Percentiles rank a stretch among this genome's conserved stretches.
Evolutionary conservation across 495 filamentous ascomycete species (phyloP).

Genomic region (Cercophora newfieldiana): DNA sequence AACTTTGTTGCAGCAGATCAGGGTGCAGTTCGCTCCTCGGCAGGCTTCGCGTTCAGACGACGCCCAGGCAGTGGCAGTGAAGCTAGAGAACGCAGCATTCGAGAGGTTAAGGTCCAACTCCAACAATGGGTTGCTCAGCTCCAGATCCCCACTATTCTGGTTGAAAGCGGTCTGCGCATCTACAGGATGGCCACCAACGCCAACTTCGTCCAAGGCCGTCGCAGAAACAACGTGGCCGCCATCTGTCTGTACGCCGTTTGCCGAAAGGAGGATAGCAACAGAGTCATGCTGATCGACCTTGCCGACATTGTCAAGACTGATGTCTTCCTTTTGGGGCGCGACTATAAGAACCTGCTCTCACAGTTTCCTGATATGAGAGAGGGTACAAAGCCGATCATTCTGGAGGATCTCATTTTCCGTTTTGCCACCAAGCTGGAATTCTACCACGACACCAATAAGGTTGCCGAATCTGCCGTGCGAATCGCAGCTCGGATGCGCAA

Average conservation of each 20-base stretch:
- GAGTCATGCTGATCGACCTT: constrained; percentile 90
- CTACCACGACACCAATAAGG: constrained; percentile 68
- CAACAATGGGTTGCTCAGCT: constrained; percentile 47
- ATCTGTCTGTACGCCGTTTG: constrained; percentile 87
- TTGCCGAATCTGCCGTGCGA: constrained; percentile 80
- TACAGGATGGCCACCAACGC: constrained; percentile 75
- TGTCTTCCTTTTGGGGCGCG: constrained; percentile 85
- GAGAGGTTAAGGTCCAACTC: constrained; percentile 54
- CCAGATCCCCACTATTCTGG: constrained; percentile 58
- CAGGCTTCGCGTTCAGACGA: constrained; percentile 40
- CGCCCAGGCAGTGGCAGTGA: constrained; percentile 43
- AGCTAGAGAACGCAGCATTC: constrained; percentile 68
- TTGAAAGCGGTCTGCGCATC: constrained; percentile 63
- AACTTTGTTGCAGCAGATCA: constrained; percentile 82
- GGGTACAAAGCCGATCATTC: constrained; percentile 60
- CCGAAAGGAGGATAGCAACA: constrained; percentile 60
- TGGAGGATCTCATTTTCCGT: constrained; percentile 84
- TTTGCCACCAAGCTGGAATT: constrained; percentile 92
- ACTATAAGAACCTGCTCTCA: constrained; percentile 73
- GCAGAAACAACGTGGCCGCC: constrained; percentile 78
- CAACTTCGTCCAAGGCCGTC: constrained; percentile 88
- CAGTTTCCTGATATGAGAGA: constrained; percentile 58
- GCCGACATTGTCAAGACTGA: constrained; percentile 85
- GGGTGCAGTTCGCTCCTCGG: constrained; percentile 48
- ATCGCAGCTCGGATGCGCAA: constrained; percentile 89